Percentiles rank a stretch among this genome's conserved stretches.
phyloP scores from a whole-genome alignment of 768 basidiomycete species.

The Megacollybia marginata region DNA sequence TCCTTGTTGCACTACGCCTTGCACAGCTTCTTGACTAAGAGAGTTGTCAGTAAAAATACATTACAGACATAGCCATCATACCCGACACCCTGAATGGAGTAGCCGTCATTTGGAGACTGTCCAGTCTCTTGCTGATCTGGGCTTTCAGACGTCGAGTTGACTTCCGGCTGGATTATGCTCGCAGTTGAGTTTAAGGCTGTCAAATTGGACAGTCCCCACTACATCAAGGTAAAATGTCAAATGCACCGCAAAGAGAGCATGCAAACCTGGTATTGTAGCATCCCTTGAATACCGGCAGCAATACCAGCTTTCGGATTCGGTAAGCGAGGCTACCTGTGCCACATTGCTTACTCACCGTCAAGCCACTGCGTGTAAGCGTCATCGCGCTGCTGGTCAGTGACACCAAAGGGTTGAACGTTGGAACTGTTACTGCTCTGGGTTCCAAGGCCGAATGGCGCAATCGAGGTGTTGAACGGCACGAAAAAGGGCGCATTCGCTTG shows the following conservation, averaged over 20 bases:
- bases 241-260: neutral
- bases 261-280: constrained; percentile 39
- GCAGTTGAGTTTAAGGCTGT: constrained; percentile 37
- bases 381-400: constrained; percentile 45
- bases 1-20: no score
- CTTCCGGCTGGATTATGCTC: constrained; percentile 21
- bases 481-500: constrained; percentile 43
- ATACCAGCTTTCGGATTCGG: constrained; percentile 27
- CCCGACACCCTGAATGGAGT: constrained; percentile 35
- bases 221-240: constrained; percentile 11
- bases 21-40: no score
- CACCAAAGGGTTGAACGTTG: constrained; percentile 32
- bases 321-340: no score
- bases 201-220: constrained; percentile 53
- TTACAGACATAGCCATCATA: constrained; percentile 12
- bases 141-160: constrained; percentile 24
- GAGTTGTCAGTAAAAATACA: no score
- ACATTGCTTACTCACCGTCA: constrained; percentile 23
- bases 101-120: constrained; percentile 62
- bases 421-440: constrained; percentile 15
- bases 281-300: constrained; percentile 30
- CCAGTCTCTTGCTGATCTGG: constrained; percentile 30
- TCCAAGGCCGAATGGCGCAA: constrained; percentile 30
- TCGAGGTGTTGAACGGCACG: constrained; percentile 51
- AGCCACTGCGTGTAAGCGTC: constrained; percentile 51